phyloP scores from a whole-genome alignment of 208 protist species.

The Leishmania aethiopica region DNA sequence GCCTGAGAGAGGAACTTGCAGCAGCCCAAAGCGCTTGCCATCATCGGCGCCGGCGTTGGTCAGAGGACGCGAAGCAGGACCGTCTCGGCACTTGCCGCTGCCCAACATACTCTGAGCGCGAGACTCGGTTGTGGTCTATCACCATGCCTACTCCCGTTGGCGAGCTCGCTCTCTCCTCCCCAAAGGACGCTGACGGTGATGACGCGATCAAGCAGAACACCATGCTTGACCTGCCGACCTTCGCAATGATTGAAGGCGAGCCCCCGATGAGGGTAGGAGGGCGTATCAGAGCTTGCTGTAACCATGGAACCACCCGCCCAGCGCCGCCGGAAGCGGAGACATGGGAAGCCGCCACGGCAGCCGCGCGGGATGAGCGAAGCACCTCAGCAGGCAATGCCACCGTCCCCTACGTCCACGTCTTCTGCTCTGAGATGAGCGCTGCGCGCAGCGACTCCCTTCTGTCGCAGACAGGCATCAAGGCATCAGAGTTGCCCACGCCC shows the following conservation, averaged over 20 bases:
- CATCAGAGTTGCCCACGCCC: not conserved
- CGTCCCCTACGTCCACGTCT: slow-evolving; percentile 3
- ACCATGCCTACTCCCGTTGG: slow-evolving; percentile 12
- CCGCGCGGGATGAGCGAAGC: too few relatives aligned
- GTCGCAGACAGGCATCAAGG: not conserved
- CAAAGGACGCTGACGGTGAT: not conserved
- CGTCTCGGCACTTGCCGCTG: not conserved
- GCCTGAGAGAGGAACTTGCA: slow-evolving; percentile 2
- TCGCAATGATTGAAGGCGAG: not conserved
- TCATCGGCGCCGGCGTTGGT: not conserved
- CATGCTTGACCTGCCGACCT: not conserved
- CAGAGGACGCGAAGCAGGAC: not conserved
- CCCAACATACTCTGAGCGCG: not conserved
- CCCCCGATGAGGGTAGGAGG: not conserved
- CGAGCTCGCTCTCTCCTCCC: not conserved
- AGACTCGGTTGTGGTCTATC: not conserved
- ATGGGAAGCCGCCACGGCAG: slow-evolving; percentile 15
- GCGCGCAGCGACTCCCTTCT: not conserved
- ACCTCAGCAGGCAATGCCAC: too few relatives aligned
- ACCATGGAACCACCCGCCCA: not conserved
- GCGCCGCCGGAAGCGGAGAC: slow-evolving; percentile 5
- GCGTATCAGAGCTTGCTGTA: not conserved
- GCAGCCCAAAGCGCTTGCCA: not conserved
- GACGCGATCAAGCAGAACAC: not conserved
- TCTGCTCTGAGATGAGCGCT: not conserved